A percentile compares a stretch with the other conserved stretches of the same genome.
phyloP scores from a whole-genome alignment of 2,329 filamentous ascomycete species.

The Grosmannia serpens region DNA sequence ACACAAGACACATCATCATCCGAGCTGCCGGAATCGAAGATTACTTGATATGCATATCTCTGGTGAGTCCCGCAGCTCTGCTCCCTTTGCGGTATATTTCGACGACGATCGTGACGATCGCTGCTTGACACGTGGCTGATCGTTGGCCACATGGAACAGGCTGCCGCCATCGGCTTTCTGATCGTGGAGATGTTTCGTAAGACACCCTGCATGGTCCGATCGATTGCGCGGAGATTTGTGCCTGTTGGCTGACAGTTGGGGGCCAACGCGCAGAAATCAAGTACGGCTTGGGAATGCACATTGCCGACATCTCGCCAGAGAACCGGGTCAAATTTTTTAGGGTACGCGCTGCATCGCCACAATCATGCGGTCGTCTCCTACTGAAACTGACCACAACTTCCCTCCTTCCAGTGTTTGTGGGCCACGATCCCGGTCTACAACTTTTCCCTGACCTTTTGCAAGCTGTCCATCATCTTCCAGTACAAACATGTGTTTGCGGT shows the following conservation, averaged over 20 bases:
- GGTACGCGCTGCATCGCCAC: neutral
- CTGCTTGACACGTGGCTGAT: neutral
- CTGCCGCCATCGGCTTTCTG: neutral
- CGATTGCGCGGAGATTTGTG: no score
- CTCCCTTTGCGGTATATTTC: no score
- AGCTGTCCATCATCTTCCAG: slow-evolving; percentile 4
- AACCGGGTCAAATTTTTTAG: neutral
- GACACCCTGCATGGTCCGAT: neutral
- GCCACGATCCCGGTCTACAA: slow-evolving; percentile 3
- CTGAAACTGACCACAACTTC: neutral
- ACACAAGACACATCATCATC: neutral
- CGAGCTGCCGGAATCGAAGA: neutral
- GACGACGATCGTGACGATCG: no score
- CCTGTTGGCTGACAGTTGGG: neutral
- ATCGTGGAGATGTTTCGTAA: slow-evolving; percentile 2
- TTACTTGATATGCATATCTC: neutral
- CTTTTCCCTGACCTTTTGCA: neutral
- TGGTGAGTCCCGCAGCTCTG: neutral
- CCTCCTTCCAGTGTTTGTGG: neutral
- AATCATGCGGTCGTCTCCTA: no score
- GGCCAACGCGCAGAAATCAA: neutral
- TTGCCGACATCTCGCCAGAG: neutral
- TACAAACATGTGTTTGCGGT: slow-evolving; percentile 5
- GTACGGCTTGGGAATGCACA: neutral
- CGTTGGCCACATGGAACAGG: neutral